Percentiles rank a stretch among this genome's conserved stretches.
These are phyloP conservation scores for Boletus rubescentipes DNA, from an alignment of 768 basidiomycete genomes.

Conservation along the genomic window DNA sequence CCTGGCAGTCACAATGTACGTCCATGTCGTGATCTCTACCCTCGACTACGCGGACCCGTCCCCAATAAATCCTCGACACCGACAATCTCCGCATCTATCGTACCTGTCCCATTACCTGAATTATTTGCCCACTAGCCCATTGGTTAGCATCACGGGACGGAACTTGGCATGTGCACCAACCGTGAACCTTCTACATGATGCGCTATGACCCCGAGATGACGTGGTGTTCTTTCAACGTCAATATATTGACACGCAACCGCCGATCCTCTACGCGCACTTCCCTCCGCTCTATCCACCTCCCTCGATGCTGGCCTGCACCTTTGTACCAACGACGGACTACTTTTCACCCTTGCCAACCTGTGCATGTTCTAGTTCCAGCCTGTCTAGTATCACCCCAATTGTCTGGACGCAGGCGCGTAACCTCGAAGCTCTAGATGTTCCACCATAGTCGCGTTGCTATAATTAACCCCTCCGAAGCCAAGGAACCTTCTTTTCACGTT, in stretches of 20 bases:
- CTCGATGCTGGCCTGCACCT: background rate
- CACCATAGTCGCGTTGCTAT: conserved; percentile 2
- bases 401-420: background rate
- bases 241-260: conserved; percentile 1
- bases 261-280: conserved; percentile 8
- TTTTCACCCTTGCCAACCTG: background rate
- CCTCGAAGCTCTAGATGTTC: background rate
- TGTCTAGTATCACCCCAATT: background rate
- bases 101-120: background rate
- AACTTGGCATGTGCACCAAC: background rate
- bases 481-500: conserved; percentile 2
- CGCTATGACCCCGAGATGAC: conserved; percentile 1
- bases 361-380: background rate
- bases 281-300: conserved; percentile 4
- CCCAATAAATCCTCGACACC: background rate
- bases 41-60: background rate
- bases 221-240: background rate
- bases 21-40: background rate
- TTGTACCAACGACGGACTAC: background rate
- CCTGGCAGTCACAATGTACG: background rate
- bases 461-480: conserved; percentile 2
- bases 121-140: background rate
- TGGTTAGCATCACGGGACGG: background rate
- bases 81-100: background rate
- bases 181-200: background rate